phyloP scores from a whole-genome alignment of 2,329 filamentous ascomycete genomes.

The Aspergillus intermedius region DNA sequence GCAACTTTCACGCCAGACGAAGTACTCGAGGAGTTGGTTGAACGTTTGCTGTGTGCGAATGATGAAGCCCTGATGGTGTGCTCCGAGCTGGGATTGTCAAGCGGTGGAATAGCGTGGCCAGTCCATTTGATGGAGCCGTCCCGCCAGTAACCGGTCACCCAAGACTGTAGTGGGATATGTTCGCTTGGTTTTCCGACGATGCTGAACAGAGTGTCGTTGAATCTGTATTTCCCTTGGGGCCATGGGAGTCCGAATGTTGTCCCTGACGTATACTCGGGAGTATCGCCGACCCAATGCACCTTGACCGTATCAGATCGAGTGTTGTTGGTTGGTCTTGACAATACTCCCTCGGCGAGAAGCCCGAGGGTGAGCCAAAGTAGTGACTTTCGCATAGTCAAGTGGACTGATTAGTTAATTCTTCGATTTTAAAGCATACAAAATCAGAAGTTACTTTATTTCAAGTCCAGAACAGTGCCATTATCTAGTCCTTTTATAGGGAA shows the following conservation, averaged over 20 bases:
- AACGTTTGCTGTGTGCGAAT: neutral
- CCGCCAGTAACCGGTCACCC: constrained; percentile 54
- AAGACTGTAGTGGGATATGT: constrained; percentile 43
- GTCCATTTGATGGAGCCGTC: constrained; percentile 59
- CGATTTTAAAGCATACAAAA: neutral
- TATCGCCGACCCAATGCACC: constrained; percentile 35
- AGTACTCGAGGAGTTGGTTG: neutral
- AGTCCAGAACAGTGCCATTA: neutral
- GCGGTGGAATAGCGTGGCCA: constrained; percentile 48
- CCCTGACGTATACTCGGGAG: constrained; percentile 30
- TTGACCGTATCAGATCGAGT: neutral
- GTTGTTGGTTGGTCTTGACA: neutral
- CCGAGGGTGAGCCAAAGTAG: neutral
- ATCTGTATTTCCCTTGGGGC: constrained; percentile 36
- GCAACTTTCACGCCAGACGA: neutral
- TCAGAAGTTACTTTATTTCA: neutral
- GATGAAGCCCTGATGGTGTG: constrained; percentile 37
- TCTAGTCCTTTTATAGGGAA: neutral
- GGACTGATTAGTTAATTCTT: no score
- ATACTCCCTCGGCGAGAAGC: neutral
- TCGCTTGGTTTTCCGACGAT: constrained; percentile 15
- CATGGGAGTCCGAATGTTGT: constrained; percentile 41
- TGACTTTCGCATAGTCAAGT: neutral
- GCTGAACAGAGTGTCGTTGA: constrained; percentile 34
- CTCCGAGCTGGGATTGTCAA: constrained; percentile 33